A percentile compares a stretch with the other conserved stretches of the same genome.
Conservation (phyloP, 2,329 filamentous ascomycete species). For the Nannizziopsis barbatae region DNA sequence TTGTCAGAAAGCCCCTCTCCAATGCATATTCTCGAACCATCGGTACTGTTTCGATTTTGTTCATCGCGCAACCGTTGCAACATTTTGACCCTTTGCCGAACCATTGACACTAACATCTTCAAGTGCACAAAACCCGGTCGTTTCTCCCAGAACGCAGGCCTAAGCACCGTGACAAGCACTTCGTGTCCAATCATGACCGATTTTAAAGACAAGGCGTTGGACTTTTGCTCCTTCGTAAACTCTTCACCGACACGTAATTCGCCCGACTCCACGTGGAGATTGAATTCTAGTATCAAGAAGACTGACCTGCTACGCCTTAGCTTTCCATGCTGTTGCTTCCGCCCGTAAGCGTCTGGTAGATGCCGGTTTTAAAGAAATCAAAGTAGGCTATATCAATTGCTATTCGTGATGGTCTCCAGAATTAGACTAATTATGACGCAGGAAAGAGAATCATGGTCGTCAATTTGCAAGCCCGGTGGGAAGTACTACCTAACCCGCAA, state of each 20-base stretch:
- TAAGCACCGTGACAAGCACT: neutral
- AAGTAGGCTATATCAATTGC: conserved; percentile 33
- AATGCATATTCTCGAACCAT: conserved; percentile 6
- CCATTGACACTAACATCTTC: neutral
- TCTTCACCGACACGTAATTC: conserved; percentile 78
- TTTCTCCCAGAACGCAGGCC: neutral
- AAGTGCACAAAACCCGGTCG: conserved; percentile 4
- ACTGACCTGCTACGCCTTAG: conserved; percentile 38
- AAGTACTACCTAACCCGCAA: conserved; percentile 87
- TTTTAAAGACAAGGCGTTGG: conserved; percentile 45
- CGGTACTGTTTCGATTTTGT: conserved; percentile 3
- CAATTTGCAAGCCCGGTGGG: conserved; percentile 61
- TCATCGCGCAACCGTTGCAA: neutral
- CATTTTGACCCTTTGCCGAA: neutral
- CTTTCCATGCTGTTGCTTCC: conserved; percentile 84
- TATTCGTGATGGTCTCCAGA: neutral
- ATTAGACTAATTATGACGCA: conserved; percentile 1
- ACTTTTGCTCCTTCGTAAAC: conserved; percentile 90
- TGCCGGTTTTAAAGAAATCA: conserved; percentile 78
- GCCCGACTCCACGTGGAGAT: neutral
- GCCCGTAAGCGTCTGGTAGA: conserved; percentile 64
- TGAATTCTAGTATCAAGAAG: neutral
- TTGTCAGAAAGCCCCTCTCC: no score
- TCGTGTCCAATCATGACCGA: conserved; percentile 19
- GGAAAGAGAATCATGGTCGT: conserved; percentile 54